phyloP scores from a whole-genome alignment of 2,329 filamentous ascomycete species.

The Calonectria honghensis region DNA sequence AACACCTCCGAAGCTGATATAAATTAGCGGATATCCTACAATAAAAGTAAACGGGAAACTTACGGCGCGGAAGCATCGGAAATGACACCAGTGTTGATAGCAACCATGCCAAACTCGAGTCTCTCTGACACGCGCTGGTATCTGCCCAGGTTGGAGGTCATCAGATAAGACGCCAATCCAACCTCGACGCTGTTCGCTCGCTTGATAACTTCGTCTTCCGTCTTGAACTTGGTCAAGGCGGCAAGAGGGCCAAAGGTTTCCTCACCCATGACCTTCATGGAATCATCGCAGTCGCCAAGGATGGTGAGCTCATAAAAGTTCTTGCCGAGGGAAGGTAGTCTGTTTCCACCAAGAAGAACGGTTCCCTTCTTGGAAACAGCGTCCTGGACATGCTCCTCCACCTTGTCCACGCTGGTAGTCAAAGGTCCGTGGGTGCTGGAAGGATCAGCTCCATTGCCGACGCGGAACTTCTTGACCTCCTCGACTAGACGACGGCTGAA shows the following conservation, averaged over 20 bases:
- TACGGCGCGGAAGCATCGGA: slow-evolving; percentile 54
- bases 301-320: slow-evolving; percentile 21
- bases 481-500: background rate
- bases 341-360: slow-evolving; percentile 3
- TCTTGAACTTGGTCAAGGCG: slow-evolving; percentile 20
- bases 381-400: slow-evolving; percentile 6
- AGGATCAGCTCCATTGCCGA: background rate
- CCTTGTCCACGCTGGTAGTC: slow-evolving; percentile 19
- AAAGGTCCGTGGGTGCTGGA: slow-evolving; percentile 14
- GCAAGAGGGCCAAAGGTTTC: slow-evolving; percentile 16
- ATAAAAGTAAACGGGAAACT: slow-evolving; percentile 13
- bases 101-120: slow-evolving; percentile 82
- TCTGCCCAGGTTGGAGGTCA: slow-evolving; percentile 70
- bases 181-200: slow-evolving; percentile 16
- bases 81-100: slow-evolving; percentile 74
- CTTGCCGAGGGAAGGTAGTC: slow-evolving; percentile 9
- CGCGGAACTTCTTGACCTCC: slow-evolving; percentile 19
- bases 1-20: slow-evolving; percentile 72
- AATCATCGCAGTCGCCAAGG: slow-evolving; percentile 17
- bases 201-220: slow-evolving; percentile 15
- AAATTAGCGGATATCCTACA: slow-evolving; percentile 33
- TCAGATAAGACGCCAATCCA: slow-evolving; percentile 4
- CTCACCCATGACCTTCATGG: slow-evolving; percentile 8
- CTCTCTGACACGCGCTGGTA: slow-evolving; percentile 80
- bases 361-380: slow-evolving; percentile 3